Base-by-base conservation (phyloP, 345 rosid species). In the Acer yangbiense region DNA sequence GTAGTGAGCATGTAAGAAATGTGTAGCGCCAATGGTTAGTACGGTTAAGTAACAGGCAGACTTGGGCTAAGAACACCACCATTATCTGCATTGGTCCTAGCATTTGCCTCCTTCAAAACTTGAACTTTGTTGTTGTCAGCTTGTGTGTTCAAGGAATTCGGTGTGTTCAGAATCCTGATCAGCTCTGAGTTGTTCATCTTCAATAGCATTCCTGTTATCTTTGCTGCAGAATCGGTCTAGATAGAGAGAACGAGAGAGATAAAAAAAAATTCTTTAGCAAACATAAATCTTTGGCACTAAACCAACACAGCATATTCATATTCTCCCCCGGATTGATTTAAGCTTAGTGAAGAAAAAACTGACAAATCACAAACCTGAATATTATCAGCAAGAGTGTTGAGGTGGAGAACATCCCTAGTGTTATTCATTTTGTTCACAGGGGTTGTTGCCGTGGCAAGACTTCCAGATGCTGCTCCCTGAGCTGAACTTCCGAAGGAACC, bases 61-160 rank as follows among this genome's bases (percentile, higher is more conserved):
- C 60, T 71, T 76, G 17, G 64, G 63, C 46, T 52, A 39, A 35
- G 60, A 54, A 23, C 16, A 60, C 73, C 69, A 7, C 70, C 65
- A 5, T 10, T 50, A 69, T 61, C 80, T 32, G 74, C 39, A 39
- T 20, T 57, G 52, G 66, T 62, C 70, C 73, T 35, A 62, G 55
- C 61, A 78, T 72, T 82, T 43, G 68, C 83, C 64, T 83, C 76
- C 82, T 50, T 73, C 61, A 81, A 79, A 70, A 75, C 77, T 57
- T 41, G 78, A 69, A 44, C 72, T 5, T 68, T 77, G 64, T 65
- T 79, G 63, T 58, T 64, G 65, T 69, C 50, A 60, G 55, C 86
- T 55, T 77, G 76, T n/a, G 39, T 73, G 25, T 60, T 66, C 73
- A 74, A 65, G 23, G 78, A 74, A 64, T 20, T 71, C 14, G 82